These are phyloP conservation scores for Fusarium continuum DNA, from an alignment of 2,329 filamentous ascomycete species.

Conservation along the genomic window DNA sequence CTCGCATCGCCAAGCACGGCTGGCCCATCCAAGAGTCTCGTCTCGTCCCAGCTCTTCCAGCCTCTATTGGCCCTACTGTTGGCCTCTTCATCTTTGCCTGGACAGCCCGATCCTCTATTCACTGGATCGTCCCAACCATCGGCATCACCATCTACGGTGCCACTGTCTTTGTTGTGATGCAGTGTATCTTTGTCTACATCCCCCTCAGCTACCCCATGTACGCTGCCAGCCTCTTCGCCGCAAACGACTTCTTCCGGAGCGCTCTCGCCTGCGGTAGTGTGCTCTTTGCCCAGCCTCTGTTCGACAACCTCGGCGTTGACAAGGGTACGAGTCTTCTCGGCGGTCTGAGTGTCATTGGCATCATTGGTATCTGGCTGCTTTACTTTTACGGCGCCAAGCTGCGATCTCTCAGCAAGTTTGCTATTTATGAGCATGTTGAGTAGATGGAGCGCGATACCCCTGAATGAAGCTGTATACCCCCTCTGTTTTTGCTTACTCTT, in stretches of 20 bases:
- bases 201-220: conserved; percentile 65
- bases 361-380: conserved; percentile 67
- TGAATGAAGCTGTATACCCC: neutral
- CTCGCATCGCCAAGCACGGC: conserved; percentile 58
- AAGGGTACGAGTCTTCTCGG: conserved; percentile 66
- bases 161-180: conserved; percentile 64
- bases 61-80: conserved; percentile 62
- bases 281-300: conserved; percentile 68
- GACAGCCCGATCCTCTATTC: conserved; percentile 61
- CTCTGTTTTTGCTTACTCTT: neutral
- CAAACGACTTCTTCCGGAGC: conserved; percentile 67
- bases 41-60: conserved; percentile 63
- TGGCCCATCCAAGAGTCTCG: conserved; percentile 63
- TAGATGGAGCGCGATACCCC: neutral
- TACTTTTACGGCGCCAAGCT: conserved; percentile 66
- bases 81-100: conserved; percentile 71
- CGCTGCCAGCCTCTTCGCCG: conserved; percentile 67
- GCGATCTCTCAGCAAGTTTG: conserved; percentile 67
- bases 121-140: conserved; percentile 66
- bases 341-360: conserved; percentile 61
- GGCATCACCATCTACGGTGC: conserved; percentile 65
- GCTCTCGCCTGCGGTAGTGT: conserved; percentile 68
- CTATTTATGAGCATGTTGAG: conserved; percentile 47
- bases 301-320: conserved; percentile 66
- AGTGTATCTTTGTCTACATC: conserved; percentile 69